Evolutionary conservation across 176 grass and related monocot species (phyloP), one percentile per base, ranked within the genome.

Genomic region (Elaeis guineensis): DNA sequence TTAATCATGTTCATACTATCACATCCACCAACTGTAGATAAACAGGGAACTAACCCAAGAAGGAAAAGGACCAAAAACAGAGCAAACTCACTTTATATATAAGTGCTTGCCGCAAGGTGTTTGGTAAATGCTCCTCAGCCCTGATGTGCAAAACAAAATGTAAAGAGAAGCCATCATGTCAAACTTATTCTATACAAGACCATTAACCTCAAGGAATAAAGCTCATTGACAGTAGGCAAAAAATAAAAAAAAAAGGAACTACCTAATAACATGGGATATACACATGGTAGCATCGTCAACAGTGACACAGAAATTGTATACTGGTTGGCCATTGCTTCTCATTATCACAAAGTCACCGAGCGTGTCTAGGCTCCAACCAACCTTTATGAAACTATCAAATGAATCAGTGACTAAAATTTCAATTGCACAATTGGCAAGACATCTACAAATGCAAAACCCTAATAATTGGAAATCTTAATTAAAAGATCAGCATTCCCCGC

Each of bases 291-390:
- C 84, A 66, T 98, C 93, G 52, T 98, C 93, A 59, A 98, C 87
- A 17, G 93, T 98, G 52, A 98, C 93, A 80, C 93, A 98, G 25
- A 98, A 98, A 83, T 98, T 98, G 78, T 98, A 98, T 32, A 98
- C 93, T 70, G 93, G 93, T 53, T 98, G 93, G 9, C 93, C 93
- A 17, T 98, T 98, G 77, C 93, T 98, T 80, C 93, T 84, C 93
- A 98, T 98, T 49, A 98, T 89, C 67, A 98, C 87, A 50, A 98
- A 98, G 65, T 98, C 93, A 56, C 93, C 87, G 49, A 98, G 87
- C 5, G 87, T 98, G 49, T 92, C 80, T 57, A 98, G 50, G 56
- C 79, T 89, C 93, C 93, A 98, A 58, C 81, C 89, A 78, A 98
- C 93, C 87, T 98, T 98, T 80, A 98, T 56, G 18, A 92, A 85